These are phyloP conservation scores for Globisporangium nodosum DNA, from an alignment of 352 stramenopile species.

Conservation along the genomic window DNA sequence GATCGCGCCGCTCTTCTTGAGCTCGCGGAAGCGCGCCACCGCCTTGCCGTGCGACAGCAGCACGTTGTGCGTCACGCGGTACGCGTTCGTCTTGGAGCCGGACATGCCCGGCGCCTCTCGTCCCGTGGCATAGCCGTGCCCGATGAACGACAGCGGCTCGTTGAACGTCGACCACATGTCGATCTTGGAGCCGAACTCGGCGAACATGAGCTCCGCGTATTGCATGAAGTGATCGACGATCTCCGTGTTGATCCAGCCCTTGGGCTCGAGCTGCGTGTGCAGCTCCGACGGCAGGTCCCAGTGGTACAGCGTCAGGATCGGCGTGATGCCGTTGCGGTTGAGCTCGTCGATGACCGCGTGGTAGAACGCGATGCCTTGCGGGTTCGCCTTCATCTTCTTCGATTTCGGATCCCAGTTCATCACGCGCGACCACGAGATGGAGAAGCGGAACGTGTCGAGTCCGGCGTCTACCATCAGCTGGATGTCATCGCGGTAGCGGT, in stretches of 20 bases:
- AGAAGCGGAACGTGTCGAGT: constrained; percentile 92
- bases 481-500: constrained; percentile 88
- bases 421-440: constrained; percentile 89
- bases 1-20: constrained; percentile 20
- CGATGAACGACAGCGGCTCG: constrained; percentile 78
- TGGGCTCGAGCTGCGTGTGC: too few species aligned
- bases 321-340: too few species aligned
- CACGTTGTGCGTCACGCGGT: constrained; percentile 78
- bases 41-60: constrained; percentile 84
- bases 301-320: too few species aligned
- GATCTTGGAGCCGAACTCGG: constrained; percentile 89
- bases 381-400: constrained; percentile 6
- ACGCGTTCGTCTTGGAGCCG: constrained; percentile 29
- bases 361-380: too few species aligned
- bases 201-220: constrained; percentile 22
- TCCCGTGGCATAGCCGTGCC: constrained; percentile 51
- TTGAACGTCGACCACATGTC: constrained; percentile 95
- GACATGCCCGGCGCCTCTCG: constrained; percentile 28
- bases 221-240: too few species aligned
- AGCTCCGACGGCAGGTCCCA: too few species aligned
- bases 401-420: constrained; percentile 69
- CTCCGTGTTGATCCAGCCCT: too few species aligned
- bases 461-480: constrained; percentile 87
- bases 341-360: too few species aligned
- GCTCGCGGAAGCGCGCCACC: constrained; percentile 73